These are phyloP conservation scores for Mycena latifolia DNA, from an alignment of 768 basidiomycete genomes.

Conservation along the genomic window DNA sequence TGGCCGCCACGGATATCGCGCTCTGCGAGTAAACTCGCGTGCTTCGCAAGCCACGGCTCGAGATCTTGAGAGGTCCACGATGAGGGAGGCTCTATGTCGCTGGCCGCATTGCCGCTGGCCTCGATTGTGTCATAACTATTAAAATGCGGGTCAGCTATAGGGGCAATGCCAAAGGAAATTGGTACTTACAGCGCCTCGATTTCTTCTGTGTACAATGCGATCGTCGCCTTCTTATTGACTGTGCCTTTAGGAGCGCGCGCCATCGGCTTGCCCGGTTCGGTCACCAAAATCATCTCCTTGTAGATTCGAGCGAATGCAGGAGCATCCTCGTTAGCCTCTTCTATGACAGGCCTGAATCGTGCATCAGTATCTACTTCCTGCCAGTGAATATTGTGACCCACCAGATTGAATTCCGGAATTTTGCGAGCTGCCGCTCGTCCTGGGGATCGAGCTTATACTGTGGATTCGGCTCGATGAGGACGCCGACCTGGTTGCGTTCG, in stretches of 20 bases:
- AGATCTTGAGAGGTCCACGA: conserved; percentile 33
- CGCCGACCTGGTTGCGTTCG: conserved; percentile 36
- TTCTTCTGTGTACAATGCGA: conserved; percentile 56
- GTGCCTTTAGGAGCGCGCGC: conserved; percentile 64
- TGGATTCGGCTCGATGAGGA: conserved; percentile 35
- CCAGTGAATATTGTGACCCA: conserved; percentile 22
- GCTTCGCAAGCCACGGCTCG: conserved; percentile 34
- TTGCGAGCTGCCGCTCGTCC: conserved; percentile 23
- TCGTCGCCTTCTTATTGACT: conserved; percentile 56
- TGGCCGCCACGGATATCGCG: conserved; percentile 23
- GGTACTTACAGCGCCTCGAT: conserved; percentile 58
- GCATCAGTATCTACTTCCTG: conserved; percentile 10
- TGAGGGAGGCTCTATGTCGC: conserved; percentile 25
- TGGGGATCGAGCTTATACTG: conserved; percentile 31
- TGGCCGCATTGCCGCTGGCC: conserved; percentile 18
- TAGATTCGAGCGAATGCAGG: conserved; percentile 61
- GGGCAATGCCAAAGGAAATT: background rate
- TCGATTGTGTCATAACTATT: conserved; percentile 40
- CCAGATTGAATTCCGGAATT: conserved; percentile 56
- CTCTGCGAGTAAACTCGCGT: conserved; percentile 32
- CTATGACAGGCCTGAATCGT: conserved; percentile 50
- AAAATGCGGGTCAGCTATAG: background rate
- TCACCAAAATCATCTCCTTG: conserved; percentile 65
- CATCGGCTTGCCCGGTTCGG: conserved; percentile 53
- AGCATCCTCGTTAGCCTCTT: conserved; percentile 57